These are phyloP conservation scores for Arthrobotrys sphaeroides DNA, from an alignment of 2,329 filamentous ascomycete genomes.

Conservation along the genomic window DNA sequence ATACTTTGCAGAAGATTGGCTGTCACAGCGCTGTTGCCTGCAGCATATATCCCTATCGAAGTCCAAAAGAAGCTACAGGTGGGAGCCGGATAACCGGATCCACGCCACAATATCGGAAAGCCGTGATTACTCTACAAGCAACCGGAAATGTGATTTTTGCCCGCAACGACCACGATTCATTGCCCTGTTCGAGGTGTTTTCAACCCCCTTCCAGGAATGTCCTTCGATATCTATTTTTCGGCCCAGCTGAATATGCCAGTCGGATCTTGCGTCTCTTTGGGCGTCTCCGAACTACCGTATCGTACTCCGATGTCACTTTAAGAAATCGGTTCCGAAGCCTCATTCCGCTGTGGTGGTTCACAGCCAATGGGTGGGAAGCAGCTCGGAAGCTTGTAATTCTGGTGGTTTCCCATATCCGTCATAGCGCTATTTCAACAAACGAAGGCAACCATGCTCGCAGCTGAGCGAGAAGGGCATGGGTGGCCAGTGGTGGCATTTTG, in stretches of 20 bases:
- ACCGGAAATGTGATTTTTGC: conserved; percentile 48
- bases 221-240: neutral
- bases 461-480: conserved; percentile 16
- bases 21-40: conserved; percentile 34
- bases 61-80: conserved; percentile 22
- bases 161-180: neutral
- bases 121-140: too few species aligned
- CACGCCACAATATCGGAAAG: neutral
- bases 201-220: neutral
- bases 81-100: conserved; percentile 25
- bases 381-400: conserved; percentile 37
- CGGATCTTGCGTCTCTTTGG: neutral
- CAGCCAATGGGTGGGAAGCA: neutral
- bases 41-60: conserved; percentile 8
- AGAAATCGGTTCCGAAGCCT: neutral
- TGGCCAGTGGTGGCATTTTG: conserved; percentile 17
- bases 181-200: neutral
- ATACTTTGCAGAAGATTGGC: conserved; percentile 16
- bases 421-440: conserved; percentile 39
- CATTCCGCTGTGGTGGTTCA: neutral
- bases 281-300: conserved; percentile 1
- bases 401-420: conserved; percentile 18
- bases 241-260: neutral
- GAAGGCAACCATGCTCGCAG: conserved; percentile 50
- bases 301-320: neutral